Conservation (phyloP, 2,329 filamentous ascomycete genomes). For the Chaetomium sp. region DNA sequence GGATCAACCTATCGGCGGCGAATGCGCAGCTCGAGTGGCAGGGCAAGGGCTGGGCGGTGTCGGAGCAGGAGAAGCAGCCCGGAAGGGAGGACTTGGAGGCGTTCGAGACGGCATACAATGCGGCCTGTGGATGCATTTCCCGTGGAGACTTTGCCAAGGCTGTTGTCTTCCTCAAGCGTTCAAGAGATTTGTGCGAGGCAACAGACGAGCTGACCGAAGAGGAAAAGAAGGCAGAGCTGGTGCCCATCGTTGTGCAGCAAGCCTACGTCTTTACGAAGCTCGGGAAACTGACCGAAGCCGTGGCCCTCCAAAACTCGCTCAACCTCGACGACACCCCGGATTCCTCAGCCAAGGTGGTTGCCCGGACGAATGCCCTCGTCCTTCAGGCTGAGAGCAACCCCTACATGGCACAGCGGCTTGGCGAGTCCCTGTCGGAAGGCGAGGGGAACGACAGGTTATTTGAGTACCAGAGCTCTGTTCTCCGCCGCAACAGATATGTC, state of each 20-base stretch:
- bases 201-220: constrained; percentile 72
- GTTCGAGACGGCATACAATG: constrained; percentile 82
- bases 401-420: constrained; percentile 65
- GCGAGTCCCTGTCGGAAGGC: constrained; percentile 56
- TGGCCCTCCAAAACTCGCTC: constrained; percentile 62
- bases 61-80: constrained; percentile 57
- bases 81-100: constrained; percentile 66
- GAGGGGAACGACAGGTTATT: constrained; percentile 67
- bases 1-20: constrained; percentile 73
- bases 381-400: constrained; percentile 59
- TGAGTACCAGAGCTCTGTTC: constrained; percentile 64
- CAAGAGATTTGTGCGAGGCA: constrained; percentile 70
- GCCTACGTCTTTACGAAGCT: constrained; percentile 69
- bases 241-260: constrained; percentile 76
- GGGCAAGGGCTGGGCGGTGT: constrained; percentile 54
- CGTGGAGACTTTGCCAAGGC: constrained; percentile 67
- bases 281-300: constrained; percentile 67
- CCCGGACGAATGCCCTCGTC: constrained; percentile 62
- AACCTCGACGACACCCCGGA: constrained; percentile 65
- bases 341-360: constrained; percentile 65
- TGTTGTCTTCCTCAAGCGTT: constrained; percentile 67
- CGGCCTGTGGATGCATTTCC: constrained; percentile 72
- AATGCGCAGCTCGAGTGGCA: constrained; percentile 74
- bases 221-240: constrained; percentile 72
- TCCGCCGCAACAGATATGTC: constrained; percentile 65